A percentile compares a stretch with the other conserved stretches of the same genome.
These are phyloP conservation scores for Flagelloscypha sp. DNA, from an alignment of 768 basidiomycete genomes.

Conservation along the genomic window DNA sequence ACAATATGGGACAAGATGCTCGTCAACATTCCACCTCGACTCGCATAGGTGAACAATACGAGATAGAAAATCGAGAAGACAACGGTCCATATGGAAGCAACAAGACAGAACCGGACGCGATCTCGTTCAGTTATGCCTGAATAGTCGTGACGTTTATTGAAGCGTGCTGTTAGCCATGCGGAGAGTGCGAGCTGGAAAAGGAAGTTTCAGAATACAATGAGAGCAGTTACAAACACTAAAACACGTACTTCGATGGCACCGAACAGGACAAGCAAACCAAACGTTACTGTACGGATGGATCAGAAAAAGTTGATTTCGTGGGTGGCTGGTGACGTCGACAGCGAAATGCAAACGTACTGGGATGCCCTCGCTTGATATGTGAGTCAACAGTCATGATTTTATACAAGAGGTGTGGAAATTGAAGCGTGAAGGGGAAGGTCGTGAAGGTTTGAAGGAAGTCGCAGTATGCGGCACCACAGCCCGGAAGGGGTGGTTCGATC, in stretches of 20 bases:
- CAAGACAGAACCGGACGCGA: constrained; percentile 59
- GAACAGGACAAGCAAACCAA: constrained; percentile 50
- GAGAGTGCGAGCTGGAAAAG: constrained; percentile 51
- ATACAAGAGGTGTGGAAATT: too few relatives aligned
- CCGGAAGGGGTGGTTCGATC: too few relatives aligned
- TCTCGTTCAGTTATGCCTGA: constrained; percentile 41
- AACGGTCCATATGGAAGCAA: constrained; percentile 67
- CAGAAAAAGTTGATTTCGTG: constrained; percentile 7
- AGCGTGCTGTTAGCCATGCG: constrained; percentile 62
- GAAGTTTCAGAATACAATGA: neutral
- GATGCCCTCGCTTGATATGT: constrained; percentile 44
- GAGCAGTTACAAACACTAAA: neutral
- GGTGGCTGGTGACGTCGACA: neutral
- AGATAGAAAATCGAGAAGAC: constrained; percentile 44
- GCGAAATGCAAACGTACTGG: constrained; percentile 30
- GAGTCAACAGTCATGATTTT: constrained; percentile 27
- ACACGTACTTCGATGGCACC: constrained; percentile 53
- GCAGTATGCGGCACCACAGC: too few relatives aligned
- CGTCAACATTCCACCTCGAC: constrained; percentile 41
- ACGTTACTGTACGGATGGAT: constrained; percentile 30
- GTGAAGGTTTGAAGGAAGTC: too few relatives aligned
- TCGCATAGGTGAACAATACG: constrained; percentile 43
- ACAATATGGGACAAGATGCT: constrained; percentile 57
- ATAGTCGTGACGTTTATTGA: constrained; percentile 48
- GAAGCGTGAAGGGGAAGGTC: too few relatives aligned